Conservation (phyloP, 2,329 filamentous ascomycete genomes). For the Myriosclerotinia duriaeana region DNA sequence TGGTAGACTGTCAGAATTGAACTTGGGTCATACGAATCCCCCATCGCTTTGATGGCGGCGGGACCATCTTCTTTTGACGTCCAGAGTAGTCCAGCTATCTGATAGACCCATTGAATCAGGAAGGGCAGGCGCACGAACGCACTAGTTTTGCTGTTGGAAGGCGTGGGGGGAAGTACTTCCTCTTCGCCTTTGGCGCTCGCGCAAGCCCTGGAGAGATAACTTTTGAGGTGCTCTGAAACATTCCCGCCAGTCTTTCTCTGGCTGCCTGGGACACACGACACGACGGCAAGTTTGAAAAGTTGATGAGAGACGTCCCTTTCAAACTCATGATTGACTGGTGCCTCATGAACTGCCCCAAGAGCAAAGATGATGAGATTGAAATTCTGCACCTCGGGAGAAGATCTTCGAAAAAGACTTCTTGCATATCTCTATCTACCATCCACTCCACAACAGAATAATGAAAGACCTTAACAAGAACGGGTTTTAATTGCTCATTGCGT, state of each 20-base stretch:
- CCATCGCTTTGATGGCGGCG: too few species aligned
- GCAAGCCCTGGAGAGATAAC: too few species aligned
- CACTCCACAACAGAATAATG: too few species aligned
- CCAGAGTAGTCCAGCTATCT: too few species aligned
- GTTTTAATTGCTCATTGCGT: too few species aligned
- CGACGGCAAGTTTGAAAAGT: neutral
- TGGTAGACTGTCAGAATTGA: too few species aligned
- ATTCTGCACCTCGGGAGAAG: neutral
- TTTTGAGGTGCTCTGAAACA: too few species aligned
- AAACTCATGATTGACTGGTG: neutral
- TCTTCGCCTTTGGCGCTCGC: neutral
- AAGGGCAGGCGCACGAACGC: neutral
- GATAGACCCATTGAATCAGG: neutral
- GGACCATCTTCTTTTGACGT: too few species aligned
- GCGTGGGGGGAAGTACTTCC: neutral
- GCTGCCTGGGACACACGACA: neutral
- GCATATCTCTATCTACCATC: too few species aligned
- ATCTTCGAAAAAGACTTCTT: neutral
- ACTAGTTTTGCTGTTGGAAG: neutral
- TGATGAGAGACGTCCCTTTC: neutral
- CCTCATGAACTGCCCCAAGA: neutral
- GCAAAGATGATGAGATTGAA: neutral
- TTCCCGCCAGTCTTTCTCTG: neutral
- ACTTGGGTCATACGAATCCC: too few species aligned
- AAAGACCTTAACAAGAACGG: too few species aligned